These are phyloP conservation scores for Chalciporus sphaerocephalus DNA, from an alignment of 768 basidiomycete genomes.

Conservation along the genomic window DNA sequence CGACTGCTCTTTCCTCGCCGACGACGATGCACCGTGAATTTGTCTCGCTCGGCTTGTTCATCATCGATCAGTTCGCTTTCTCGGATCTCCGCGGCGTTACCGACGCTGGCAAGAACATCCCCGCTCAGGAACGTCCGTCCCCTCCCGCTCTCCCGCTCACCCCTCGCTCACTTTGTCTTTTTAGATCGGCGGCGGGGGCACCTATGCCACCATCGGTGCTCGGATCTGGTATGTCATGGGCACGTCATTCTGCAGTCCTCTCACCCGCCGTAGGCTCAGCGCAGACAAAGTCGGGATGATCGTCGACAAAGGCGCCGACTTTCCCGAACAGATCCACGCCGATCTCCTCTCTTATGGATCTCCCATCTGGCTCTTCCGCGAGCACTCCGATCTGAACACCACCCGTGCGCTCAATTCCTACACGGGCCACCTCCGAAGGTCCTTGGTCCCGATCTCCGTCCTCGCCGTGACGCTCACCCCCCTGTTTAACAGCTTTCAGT, in stretches of 20 bases:
- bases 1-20: not conserved
- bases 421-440: conserved; percentile 70
- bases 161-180: not conserved
- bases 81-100: conserved; percentile 50
- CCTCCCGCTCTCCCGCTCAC: not conserved
- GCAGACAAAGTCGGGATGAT: conserved; percentile 72
- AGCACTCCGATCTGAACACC: conserved; percentile 51
- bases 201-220: conserved; percentile 75
- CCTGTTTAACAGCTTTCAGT: conserved; percentile 57
- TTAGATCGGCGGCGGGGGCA: conserved; percentile 88
- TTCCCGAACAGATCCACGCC: conserved; percentile 53
- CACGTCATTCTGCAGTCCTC: not conserved
- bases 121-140: conserved; percentile 28
- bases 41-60: conserved; percentile 83
- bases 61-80: conserved; percentile 77
- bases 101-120: conserved; percentile 43
- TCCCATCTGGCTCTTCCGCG: conserved; percentile 76
- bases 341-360: conserved; percentile 58
- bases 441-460: too few relatives aligned
- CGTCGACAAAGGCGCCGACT: conserved; percentile 76
- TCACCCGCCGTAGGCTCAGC: conserved; percentile 50
- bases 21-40: conserved; percentile 37
- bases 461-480: conserved; percentile 7
- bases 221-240: conserved; percentile 60
- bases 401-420: conserved; percentile 75